Evolutionary conservation across 2,329 filamentous ascomycete genomes (phyloP).

Genomic region (Cladosporium austrohemisphaericum): DNA sequence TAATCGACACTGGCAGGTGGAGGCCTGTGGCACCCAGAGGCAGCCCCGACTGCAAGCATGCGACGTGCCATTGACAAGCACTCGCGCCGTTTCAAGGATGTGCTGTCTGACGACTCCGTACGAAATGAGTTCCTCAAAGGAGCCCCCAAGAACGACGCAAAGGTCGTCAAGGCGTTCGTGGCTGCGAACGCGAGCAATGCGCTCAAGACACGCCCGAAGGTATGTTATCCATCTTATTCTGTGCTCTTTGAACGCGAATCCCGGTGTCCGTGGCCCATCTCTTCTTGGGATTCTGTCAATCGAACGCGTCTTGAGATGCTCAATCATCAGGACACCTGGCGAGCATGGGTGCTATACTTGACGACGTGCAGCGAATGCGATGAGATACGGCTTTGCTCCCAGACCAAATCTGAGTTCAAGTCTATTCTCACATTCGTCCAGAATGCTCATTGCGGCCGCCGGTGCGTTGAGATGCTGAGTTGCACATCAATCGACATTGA

Average conservation of each 20-base stretch:
- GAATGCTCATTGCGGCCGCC: no score
- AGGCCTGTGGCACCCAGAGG: slow-evolving; percentile 77
- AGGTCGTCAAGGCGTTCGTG: slow-evolving; percentile 66
- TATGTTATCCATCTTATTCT: slow-evolving; percentile 39
- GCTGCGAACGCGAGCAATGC: slow-evolving; percentile 66
- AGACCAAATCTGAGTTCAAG: no score
- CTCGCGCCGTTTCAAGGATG: slow-evolving; percentile 64
- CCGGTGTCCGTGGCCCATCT: no score
- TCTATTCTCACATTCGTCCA: no score
- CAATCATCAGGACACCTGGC: no score
- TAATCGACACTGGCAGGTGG: slow-evolving; percentile 52
- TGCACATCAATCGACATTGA: no score
- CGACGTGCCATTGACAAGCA: slow-evolving; percentile 72
- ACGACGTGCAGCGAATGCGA: no score
- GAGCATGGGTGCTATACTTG: no score
- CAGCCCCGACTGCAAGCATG: slow-evolving; percentile 60
- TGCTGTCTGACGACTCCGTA: slow-evolving; percentile 60
- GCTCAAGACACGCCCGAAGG: slow-evolving; percentile 82
- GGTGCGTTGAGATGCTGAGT: no score
- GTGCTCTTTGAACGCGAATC: neutral
- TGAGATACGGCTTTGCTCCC: no score
- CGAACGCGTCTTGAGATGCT: no score
- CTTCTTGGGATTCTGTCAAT: no score
- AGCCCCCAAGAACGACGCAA: slow-evolving; percentile 52
- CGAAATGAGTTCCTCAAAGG: slow-evolving; percentile 62